Evolutionary conservation across 306 rosid genomes (phyloP), one percentile per base, ranked within the genome.

Genomic region (Casuarina cunninghamiana): DNA sequence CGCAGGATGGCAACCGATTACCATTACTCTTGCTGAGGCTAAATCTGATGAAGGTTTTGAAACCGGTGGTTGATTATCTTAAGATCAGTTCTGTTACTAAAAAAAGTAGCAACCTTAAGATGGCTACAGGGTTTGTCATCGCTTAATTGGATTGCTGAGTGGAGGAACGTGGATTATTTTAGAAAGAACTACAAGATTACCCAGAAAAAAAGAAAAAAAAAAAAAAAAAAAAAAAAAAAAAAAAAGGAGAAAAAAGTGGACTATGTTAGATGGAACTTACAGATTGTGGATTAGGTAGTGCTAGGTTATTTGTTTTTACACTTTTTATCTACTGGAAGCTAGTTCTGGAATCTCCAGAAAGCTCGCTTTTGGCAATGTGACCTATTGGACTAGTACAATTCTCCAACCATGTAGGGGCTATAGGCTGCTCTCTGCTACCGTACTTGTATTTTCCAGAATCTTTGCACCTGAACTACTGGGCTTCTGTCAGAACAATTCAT

Each of bases 1-100:
- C 19, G 81, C 90, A 62, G 97, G 97, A 81, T 94, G 96, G 97
- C 96, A 87, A 86, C 98, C 96, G 0, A 76, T 92, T 79, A 75
- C 44, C 51, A 83, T 94, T 79, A 44, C 78, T 42, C 82, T 88
- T 50, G 6, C 77, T 5, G 91, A 86, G 89, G 58, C 75, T 55
- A 62, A 76, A 75, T 75, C 81, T 50, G 88, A 78, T 70, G 35
- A 75, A n/a, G 58, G 57, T 69, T 71, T 74, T 0, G 68, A 75
- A 81, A 67, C 63, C 77, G 69, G 79, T 79, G 76, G 71, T 78
- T 85, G 81, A 78, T 66, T 35, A 41, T 3, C 38, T 61, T 73
- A 78, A 76, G 81, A 68, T 74, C 75, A 50, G 74, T 45, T 73
- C 62, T 70, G 46, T 68, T 65, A 49, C 77, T 17, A 55, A 71